phyloP scores from a whole-genome alignment of 805 yeast genomes.

The Ogataea nakhonphanomensis region DNA sequence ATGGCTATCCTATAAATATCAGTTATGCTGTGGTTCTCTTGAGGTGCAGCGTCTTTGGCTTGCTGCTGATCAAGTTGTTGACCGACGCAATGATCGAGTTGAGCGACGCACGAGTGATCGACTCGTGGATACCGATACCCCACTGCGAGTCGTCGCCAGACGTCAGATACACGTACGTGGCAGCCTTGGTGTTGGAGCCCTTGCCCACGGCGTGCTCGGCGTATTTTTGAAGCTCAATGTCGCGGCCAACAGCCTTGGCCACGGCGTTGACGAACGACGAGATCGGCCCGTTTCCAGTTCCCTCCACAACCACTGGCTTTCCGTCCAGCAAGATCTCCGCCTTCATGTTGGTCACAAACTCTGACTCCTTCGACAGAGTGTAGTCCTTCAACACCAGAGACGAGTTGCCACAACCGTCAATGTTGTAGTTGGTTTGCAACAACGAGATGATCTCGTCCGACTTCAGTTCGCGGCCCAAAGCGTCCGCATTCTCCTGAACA shows the following conservation, averaged over 20 bases:
- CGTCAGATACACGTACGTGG: constrained; percentile 52
- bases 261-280: constrained; percentile 69
- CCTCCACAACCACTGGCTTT: constrained; percentile 37
- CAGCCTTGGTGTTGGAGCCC: constrained; percentile 71
- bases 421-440: constrained; percentile 55
- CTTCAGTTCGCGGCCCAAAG: constrained; percentile 65
- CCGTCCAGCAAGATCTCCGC: constrained; percentile 41
- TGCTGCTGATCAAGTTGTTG: constrained; percentile 39
- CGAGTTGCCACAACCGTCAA: constrained; percentile 35
- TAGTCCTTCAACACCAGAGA: constrained; percentile 40
- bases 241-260: constrained; percentile 46
- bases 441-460: constrained; percentile 59
- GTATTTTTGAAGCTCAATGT: constrained; percentile 62
- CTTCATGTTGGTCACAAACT: constrained; percentile 40
- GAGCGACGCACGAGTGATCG: constrained; percentile 82
- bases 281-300: constrained; percentile 77
- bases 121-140: constrained; percentile 94
- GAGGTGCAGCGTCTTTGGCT: constrained; percentile 14
- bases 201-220: constrained; percentile 71
- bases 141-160: constrained; percentile 41
- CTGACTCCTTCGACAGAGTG: constrained; percentile 34
- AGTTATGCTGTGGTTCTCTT: constrained; percentile 8
- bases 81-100: constrained; percentile 63
- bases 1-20: constrained; percentile 3
- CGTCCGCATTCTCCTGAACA: constrained; percentile 64